Conservation (phyloP, 345 rosid species). For the Stellera chamaejasme region DNA sequence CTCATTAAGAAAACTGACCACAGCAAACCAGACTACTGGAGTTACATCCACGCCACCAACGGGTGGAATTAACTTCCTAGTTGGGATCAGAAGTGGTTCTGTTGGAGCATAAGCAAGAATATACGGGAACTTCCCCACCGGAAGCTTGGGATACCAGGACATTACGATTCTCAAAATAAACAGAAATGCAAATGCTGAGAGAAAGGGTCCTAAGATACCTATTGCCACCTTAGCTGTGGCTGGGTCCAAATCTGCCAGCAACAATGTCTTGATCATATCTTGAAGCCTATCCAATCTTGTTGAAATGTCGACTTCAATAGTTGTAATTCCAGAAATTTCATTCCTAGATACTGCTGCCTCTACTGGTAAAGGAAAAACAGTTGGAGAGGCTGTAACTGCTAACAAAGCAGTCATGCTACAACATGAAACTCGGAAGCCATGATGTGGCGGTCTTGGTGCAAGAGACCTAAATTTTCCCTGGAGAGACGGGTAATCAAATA, state of each 20-base stretch:
- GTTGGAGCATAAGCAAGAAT: constrained; percentile 88
- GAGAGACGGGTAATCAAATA: constrained; percentile 3
- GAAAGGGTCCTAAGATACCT: constrained; percentile 57
- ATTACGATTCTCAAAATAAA: constrained; percentile 71
- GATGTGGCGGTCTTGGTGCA: constrained; percentile 8
- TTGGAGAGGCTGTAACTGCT: constrained; percentile 6
- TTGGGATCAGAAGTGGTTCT: constrained; percentile 61
- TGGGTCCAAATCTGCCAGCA: constrained; percentile 63
- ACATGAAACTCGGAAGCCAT: not conserved
- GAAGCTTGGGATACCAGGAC: constrained; percentile 98
- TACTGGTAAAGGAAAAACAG: constrained; percentile 7
- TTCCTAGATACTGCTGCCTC: not conserved
- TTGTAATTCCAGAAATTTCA: not conserved
- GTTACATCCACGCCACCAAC: constrained; percentile 87
- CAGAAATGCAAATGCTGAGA: constrained; percentile 65
- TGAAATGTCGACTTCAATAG: constrained; percentile 3
- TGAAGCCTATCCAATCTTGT: constrained; percentile 12
- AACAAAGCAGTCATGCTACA: constrained; percentile 4
- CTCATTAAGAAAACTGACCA: constrained; percentile 77
- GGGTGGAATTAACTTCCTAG: constrained; percentile 82
- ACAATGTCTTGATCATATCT: constrained; percentile 17
- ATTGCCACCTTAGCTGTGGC: constrained; percentile 66
- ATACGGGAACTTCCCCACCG: constrained; percentile 74
- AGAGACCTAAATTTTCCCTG: constrained; percentile 18
- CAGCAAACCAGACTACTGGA: constrained; percentile 86